Conservation (phyloP, 306 rosid species). For the Rosa rugosa region DNA sequence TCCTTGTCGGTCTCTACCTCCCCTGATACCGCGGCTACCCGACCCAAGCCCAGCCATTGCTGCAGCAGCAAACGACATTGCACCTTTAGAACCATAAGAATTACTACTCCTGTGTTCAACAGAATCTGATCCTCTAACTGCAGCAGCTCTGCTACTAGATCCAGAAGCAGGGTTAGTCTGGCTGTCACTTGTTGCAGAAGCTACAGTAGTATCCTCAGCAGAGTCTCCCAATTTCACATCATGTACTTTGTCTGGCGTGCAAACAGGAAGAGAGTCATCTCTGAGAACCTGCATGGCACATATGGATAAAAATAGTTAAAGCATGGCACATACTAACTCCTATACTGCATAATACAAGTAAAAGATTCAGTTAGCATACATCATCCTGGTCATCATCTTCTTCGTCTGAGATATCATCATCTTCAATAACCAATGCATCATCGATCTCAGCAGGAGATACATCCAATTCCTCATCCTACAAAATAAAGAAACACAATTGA, state of each 20-base stretch:
- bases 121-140: conserved; percentile 64
- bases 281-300: conserved; percentile 61
- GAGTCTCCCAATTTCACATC: conserved; percentile 94
- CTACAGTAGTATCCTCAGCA: conserved; percentile 64
- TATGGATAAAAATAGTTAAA: neutral
- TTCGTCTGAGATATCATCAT: conserved; percentile 95
- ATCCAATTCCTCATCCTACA: conserved; percentile 89
- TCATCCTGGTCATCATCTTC: conserved; percentile 97
- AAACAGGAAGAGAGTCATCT: conserved; percentile 91
- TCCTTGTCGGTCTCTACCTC: conserved; percentile 88
- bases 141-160: conserved; percentile 83
- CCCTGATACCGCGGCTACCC: conserved; percentile 79
- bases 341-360: neutral
- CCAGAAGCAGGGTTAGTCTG: conserved; percentile 82
- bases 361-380: conserved; percentile 46
- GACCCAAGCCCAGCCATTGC: conserved; percentile 99
- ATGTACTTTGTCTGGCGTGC: conserved; percentile 93
- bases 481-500: conserved; percentile 7
- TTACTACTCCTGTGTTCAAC: conserved; percentile 69
- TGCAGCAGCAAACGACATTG: conserved; percentile 99
- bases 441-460: conserved; percentile 88
- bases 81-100: conserved; percentile 81
- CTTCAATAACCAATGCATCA: conserved; percentile 93
- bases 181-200: conserved; percentile 64
- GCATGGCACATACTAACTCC: neutral